phyloP scores from a whole-genome alignment of 345 rosid genomes.

The Eucalyptus marginata region DNA sequence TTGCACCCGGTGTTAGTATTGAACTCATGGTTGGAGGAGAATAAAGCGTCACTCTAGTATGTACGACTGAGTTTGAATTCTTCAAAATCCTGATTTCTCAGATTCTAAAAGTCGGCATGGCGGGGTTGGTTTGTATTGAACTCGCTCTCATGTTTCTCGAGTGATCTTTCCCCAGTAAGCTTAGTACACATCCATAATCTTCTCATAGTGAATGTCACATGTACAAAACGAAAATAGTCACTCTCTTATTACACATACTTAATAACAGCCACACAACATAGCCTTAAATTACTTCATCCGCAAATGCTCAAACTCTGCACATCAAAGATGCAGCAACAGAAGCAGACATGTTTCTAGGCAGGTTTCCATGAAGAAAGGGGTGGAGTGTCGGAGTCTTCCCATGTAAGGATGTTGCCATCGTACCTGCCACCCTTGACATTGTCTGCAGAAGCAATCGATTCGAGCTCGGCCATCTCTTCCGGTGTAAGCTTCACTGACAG shows the following conservation, averaged over 20 bases:
- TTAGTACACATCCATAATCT: not conserved
- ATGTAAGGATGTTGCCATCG: not conserved
- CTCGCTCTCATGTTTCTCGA: not conserved
- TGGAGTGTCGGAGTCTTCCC: conserved; percentile 33
- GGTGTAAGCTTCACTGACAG: conserved; percentile 38
- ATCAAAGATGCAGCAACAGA: not conserved
- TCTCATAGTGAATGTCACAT: not conserved
- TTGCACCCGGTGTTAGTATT: too few species aligned
- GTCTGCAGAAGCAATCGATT: conserved; percentile 24
- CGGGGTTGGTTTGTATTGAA: not conserved
- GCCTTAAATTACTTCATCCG: not conserved
- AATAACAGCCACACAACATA: not conserved
- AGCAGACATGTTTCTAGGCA: not conserved
- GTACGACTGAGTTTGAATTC: too few species aligned
- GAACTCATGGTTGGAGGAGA: too few species aligned
- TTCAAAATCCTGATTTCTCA: too few species aligned
- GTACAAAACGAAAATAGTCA: not conserved
- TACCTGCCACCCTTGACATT: conserved; percentile 32
- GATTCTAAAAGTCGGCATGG: not conserved
- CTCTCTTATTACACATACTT: not conserved
- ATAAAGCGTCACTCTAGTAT: too few species aligned
- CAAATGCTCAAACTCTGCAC: not conserved
- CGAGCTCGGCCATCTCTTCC: conserved; percentile 52
- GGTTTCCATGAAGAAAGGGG: conserved; percentile 41
- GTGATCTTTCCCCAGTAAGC: not conserved